Evolutionary conservation across 1,284 basidiomycete species (phyloP).

Genomic region (Pyrrhoderma lamaoense): DNA sequence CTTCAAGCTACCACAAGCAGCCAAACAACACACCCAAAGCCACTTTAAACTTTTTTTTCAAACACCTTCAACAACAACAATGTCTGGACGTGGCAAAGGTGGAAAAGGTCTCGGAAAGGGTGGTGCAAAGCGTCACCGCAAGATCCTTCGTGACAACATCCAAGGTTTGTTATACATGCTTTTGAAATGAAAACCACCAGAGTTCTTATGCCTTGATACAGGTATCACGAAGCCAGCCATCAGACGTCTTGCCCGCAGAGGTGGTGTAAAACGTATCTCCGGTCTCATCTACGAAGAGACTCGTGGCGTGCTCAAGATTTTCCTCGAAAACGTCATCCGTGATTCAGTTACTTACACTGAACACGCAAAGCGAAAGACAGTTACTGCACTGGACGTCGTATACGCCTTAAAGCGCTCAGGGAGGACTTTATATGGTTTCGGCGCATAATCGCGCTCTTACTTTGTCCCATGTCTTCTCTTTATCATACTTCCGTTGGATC

Average conservation of each 20-base stretch:
- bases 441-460: constrained; percentile 23
- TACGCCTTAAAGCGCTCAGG: constrained; percentile 91
- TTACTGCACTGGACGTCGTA: constrained; percentile 85
- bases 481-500: constrained; percentile 6
- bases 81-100: constrained; percentile 45
- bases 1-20: background rate
- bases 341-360: constrained; percentile 96
- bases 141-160: constrained; percentile 64
- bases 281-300: constrained; percentile 70
- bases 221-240: constrained; percentile 53
- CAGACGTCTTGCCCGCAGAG: constrained; percentile 67
- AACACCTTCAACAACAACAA: constrained; percentile 22
- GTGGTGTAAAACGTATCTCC: constrained; percentile 70
- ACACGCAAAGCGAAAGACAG: constrained; percentile 89
- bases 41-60: constrained; percentile 2
- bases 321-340: constrained; percentile 61
- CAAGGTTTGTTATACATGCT: constrained; percentile 33
- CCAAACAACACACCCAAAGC: no score
- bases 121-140: constrained; percentile 60
- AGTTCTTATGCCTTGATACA: background rate
- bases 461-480: background rate
- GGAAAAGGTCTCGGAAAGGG: constrained; percentile 40
- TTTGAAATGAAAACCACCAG: constrained; percentile 1
- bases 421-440: constrained; percentile 79
- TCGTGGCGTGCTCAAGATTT: constrained; percentile 68